These are phyloP conservation scores for Mucuna pruriens DNA, from an alignment of 306 rosid species.

Conservation along the genomic window DNA sequence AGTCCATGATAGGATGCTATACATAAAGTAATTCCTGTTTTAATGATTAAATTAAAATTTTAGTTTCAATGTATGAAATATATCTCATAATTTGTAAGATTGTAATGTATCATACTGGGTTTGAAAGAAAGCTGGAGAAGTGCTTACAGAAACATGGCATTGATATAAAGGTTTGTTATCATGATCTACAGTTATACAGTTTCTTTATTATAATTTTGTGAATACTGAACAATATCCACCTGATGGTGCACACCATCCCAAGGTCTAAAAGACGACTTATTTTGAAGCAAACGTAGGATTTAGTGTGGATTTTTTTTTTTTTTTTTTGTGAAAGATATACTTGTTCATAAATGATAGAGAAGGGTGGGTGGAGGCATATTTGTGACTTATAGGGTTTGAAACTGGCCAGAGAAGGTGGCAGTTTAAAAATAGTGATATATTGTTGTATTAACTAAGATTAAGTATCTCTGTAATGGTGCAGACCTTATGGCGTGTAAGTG, in stretches of 20 bases:
- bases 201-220: constrained; percentile 18
- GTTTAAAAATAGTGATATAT: neutral
- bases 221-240: neutral
- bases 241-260: neutral
- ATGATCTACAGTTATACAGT: neutral
- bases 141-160: neutral
- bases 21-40: neutral
- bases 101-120: neutral
- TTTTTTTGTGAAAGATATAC: neutral
- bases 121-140: neutral
- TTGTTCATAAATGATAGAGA: neutral
- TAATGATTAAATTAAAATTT: neutral
- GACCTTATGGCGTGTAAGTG: neutral
- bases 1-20: constrained; percentile 10
- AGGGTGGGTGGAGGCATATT: constrained; percentile 1
- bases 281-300: neutral
- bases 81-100: constrained; percentile 8
- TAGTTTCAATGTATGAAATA: neutral
- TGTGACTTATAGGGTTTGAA: too few species aligned
- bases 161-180: constrained; percentile 15
- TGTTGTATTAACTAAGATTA: neutral
- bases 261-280: neutral
- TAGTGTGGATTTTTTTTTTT: neutral
- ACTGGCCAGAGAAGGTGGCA: neutral
- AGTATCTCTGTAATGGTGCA: constrained; percentile 1